A percentile compares a stretch with the other conserved stretches of the same genome.
These are phyloP conservation scores for Phytophthora macrochlamydospora DNA, from an alignment of 352 stramenopile genomes.

Conservation along the genomic window DNA sequence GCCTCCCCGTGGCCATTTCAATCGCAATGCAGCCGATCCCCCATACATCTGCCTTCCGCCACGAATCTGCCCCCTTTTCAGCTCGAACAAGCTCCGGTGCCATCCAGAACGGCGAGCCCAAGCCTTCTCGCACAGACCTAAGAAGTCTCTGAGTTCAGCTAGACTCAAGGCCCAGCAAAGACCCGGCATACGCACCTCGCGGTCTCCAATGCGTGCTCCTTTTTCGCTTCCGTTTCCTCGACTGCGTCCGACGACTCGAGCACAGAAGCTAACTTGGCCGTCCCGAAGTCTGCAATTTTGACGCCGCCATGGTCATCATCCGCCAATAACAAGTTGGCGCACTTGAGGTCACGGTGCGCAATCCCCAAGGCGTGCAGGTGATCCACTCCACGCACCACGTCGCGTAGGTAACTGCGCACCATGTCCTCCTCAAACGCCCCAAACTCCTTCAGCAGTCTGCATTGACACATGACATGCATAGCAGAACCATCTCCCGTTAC, in stretches of 20 bases:
- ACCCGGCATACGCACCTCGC: conserved; percentile 17
- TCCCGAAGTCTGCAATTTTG: conserved; percentile 90
- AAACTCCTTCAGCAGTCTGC: conserved; percentile 83
- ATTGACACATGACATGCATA: not conserved
- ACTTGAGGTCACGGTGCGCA: conserved; percentile 90
- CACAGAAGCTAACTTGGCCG: conserved; percentile 49
- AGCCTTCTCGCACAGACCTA: conserved; percentile 70
- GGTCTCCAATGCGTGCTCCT: conserved; percentile 20
- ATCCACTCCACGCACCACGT: conserved; percentile 64
- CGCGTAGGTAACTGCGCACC: conserved; percentile 55
- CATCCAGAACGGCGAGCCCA: conserved; percentile 96
- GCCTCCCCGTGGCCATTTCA: conserved; percentile 88
- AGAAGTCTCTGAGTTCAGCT: not conserved
- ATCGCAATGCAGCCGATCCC: conserved; percentile 89
- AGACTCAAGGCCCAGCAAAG: not conserved
- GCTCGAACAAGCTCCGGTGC: conserved; percentile 94
- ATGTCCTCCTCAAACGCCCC: conserved; percentile 70
- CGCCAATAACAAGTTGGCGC: conserved; percentile 81
- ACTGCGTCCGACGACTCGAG: not conserved
- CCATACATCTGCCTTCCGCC: conserved; percentile 93
- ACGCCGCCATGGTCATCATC: conserved; percentile 53
- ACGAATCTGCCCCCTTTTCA: conserved; percentile 67
- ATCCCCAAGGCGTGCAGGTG: conserved; percentile 80
- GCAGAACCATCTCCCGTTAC: not conserved
- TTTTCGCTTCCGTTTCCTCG: conserved; percentile 10